Evolutionary conservation across 2,329 filamentous ascomycete species (phyloP).

Genomic region (Tolypocladium tundrense): DNA sequence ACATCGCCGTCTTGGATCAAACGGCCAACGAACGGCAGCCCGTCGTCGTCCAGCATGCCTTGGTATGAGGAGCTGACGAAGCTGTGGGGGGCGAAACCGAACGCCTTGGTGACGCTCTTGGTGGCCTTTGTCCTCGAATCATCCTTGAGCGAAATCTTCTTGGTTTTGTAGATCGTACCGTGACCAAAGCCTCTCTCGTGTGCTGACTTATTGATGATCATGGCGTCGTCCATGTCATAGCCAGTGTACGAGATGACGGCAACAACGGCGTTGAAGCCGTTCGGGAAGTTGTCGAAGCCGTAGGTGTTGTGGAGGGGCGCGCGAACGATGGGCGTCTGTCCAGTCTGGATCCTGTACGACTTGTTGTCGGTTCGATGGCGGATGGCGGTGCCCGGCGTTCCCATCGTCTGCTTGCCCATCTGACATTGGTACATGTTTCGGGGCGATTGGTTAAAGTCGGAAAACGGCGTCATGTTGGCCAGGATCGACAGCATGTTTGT

Average conservation of each 20-base stretch:
- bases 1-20: slow-evolving; percentile 72
- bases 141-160: slow-evolving; percentile 79
- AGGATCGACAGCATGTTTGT: slow-evolving; percentile 97
- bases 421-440: slow-evolving; percentile 99
- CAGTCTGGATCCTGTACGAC: slow-evolving; percentile 85
- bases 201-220: slow-evolving; percentile 97
- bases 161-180: slow-evolving; percentile 96
- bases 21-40: slow-evolving; percentile 71
- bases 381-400: slow-evolving; percentile 79
- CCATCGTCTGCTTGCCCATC: slow-evolving; percentile 99
- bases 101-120: slow-evolving; percentile 68
- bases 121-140: slow-evolving; percentile 57
- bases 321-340: slow-evolving; percentile 88
- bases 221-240: slow-evolving; percentile 99
- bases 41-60: slow-evolving; percentile 73
- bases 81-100: slow-evolving; percentile 78
- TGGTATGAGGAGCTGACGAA: slow-evolving; percentile 61
- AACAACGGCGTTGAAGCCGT: slow-evolving; percentile 89
- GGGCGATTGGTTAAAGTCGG: slow-evolving; percentile 96
- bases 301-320: slow-evolving; percentile 92
- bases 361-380: slow-evolving; percentile 94
- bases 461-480: slow-evolving; percentile 98
- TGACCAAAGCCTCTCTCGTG: slow-evolving; percentile 94
- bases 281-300: slow-evolving; percentile 95
- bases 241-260: slow-evolving; percentile 98